Evolutionary conservation across 2,329 filamentous ascomycete genomes (phyloP).

Genomic region (Arthrobotrys iridis): DNA sequence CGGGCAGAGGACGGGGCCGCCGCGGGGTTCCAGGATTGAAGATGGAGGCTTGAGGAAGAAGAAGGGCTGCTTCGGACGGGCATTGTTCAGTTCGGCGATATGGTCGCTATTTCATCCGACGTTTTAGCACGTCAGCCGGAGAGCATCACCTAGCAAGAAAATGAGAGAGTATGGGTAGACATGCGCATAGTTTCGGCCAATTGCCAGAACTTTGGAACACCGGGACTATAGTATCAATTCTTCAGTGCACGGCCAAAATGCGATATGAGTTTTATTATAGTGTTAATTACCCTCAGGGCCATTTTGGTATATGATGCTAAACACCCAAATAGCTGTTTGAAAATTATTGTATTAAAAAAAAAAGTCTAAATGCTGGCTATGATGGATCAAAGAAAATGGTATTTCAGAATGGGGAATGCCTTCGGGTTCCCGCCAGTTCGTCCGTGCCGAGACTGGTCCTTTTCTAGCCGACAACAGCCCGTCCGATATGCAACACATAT

Average conservation of each 20-base stretch:
- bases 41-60: conserved; percentile 98
- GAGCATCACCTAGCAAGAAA: background rate
- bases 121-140: conserved; percentile 11
- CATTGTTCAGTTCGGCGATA: conserved; percentile 88
- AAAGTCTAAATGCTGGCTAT: background rate
- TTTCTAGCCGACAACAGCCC: conserved; percentile 27
- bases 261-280: background rate
- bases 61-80: conserved; percentile 91
- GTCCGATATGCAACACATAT: conserved; percentile 24
- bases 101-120: conserved; percentile 69
- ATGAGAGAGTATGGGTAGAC: conserved; percentile 6
- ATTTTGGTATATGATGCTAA: conserved; percentile 7
- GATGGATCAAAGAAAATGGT: background rate
- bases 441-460: too few relatives aligned
- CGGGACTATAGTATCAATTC: conserved; percentile 17
- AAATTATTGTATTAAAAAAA: background rate
- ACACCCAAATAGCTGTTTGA: background rate
- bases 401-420: background rate
- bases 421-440: background rate
- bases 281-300: conserved; percentile 45
- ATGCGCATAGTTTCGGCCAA: conserved; percentile 53
- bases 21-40: conserved; percentile 80
- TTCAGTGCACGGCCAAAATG: background rate
- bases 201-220: conserved; percentile 51
- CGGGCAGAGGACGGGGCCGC: conserved; percentile 82